Percentiles rank a stretch among this genome's conserved stretches.
Conservation (phyloP, 2,329 filamentous ascomycete genomes). For the Microthyrium microscopicum region DNA sequence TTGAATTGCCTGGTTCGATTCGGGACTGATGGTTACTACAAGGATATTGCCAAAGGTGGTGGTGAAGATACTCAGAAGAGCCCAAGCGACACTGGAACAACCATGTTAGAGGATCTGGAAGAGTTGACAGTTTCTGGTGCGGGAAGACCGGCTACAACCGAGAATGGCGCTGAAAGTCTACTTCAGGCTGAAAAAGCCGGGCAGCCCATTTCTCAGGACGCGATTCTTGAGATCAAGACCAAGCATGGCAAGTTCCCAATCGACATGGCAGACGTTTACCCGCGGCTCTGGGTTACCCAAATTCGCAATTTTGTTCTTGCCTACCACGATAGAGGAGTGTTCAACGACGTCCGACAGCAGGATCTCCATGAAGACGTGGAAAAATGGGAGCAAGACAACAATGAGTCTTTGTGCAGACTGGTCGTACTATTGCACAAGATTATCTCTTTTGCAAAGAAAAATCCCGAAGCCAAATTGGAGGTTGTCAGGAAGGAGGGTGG, state of each 20-base stretch:
- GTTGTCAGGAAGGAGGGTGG: constrained; percentile 17
- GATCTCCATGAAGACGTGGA: constrained; percentile 21
- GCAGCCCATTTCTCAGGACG: constrained; percentile 21
- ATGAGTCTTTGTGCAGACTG: constrained; percentile 15
- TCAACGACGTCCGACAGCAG: constrained; percentile 24
- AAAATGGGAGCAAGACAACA: constrained; percentile 27
- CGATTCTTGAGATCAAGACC: constrained; percentile 38
- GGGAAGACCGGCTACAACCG: constrained; percentile 8
- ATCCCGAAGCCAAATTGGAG: constrained; percentile 16
- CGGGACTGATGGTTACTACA: constrained; percentile 41
- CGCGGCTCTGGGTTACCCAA: constrained; percentile 33
- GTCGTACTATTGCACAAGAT: constrained; percentile 17
- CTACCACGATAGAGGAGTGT: constrained; percentile 28
- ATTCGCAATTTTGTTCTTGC: constrained; percentile 35
- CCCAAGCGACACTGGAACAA: neutral
- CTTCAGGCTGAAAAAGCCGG: constrained; percentile 14
- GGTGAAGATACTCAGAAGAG: constrained; percentile 4
- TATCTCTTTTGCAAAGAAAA: constrained; percentile 12
- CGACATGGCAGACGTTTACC: constrained; percentile 24
- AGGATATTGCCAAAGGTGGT: constrained; percentile 3
- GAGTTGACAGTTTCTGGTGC: neutral
- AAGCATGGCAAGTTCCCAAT: constrained; percentile 17
- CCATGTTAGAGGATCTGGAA: neutral
- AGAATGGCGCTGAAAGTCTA: neutral
- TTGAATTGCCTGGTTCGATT: constrained; percentile 37